Evolutionary conservation across 805 yeast genomes (phyloP).

Genomic region (Hanseniaspora valbyensis): DNA sequence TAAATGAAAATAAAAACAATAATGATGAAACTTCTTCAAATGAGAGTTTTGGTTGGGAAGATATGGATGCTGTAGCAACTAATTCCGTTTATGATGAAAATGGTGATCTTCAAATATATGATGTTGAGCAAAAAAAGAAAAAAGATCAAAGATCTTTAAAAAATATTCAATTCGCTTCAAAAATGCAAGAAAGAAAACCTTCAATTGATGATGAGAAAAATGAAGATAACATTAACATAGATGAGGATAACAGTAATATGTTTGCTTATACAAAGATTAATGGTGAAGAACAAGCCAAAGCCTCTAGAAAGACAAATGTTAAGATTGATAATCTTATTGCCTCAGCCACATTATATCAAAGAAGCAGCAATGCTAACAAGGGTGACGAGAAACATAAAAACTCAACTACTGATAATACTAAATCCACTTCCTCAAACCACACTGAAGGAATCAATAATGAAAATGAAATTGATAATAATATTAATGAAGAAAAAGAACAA

Average conservation of each 20-base stretch:
- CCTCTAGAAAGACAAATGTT: constrained; percentile 45
- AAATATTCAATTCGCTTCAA: background rate
- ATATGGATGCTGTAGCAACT: constrained; percentile 73
- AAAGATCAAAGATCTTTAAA: background rate
- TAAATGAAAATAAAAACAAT: background rate
- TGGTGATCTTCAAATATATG: constrained; percentile 48
- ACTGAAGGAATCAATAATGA: constrained; percentile 5
- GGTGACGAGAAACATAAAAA: no score
- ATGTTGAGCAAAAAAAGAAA: constrained; percentile 7
- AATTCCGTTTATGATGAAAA: constrained; percentile 69
- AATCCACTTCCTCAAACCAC: background rate
- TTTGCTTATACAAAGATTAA: constrained; percentile 80
- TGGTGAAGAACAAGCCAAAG: constrained; percentile 73
- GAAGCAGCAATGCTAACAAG: constrained; percentile 22
- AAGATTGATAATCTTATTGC: constrained; percentile 42
- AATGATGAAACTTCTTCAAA: constrained; percentile 25
- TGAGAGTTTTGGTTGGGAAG: constrained; percentile 59
- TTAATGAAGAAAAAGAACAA: constrained; percentile 28
- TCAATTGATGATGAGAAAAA: constrained; percentile 24
- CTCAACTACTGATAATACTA: constrained; percentile 15
- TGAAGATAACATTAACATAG: constrained; percentile 17
- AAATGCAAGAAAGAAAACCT: constrained; percentile 20
- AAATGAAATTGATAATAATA: constrained; percentile 21
- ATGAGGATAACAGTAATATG: constrained; percentile 26
- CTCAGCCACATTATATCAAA: constrained; percentile 31